A percentile compares a stretch with the other conserved stretches of the same genome.
Conservation (phyloP, 208 protist genomes). For the Wallacemonas sp. region DNA sequence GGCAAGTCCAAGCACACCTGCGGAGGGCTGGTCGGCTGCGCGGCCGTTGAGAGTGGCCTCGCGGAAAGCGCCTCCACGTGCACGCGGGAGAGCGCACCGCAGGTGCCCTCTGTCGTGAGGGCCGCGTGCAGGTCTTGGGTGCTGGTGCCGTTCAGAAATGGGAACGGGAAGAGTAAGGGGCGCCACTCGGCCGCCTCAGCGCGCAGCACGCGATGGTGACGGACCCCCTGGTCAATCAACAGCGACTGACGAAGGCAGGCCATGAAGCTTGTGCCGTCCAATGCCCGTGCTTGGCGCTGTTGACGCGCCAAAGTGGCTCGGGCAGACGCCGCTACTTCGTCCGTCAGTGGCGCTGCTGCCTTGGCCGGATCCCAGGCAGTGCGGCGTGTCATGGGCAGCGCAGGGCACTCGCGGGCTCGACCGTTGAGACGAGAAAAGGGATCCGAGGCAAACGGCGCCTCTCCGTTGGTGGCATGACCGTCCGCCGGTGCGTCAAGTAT, state of each 20-base stretch:
- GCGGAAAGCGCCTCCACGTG: neutral
- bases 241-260: constrained; percentile 37
- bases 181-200: constrained; percentile 4
- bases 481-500: neutral
- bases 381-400: constrained; percentile 23
- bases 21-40: neutral
- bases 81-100: neutral
- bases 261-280: constrained; percentile 13
- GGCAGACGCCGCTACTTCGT: neutral
- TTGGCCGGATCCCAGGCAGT: constrained; percentile 8
- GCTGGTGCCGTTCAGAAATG: neutral
- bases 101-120: constrained; percentile 1
- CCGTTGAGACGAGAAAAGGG: constrained; percentile 23
- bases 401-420: constrained; percentile 23
- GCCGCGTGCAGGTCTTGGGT: neutral
- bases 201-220: constrained; percentile 1
- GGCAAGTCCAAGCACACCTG: neutral
- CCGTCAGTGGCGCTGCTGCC: neutral
- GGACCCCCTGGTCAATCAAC: constrained; percentile 19
- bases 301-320: neutral
- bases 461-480: neutral
- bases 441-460: constrained; percentile 13
- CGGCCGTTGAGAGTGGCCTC: neutral
- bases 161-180: neutral
- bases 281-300: neutral